A percentile compares a stretch with the other conserved stretches of the same genome.
phyloP scores from a whole-genome alignment of 306 rosid species.

The Gastrolobium villosum region DNA sequence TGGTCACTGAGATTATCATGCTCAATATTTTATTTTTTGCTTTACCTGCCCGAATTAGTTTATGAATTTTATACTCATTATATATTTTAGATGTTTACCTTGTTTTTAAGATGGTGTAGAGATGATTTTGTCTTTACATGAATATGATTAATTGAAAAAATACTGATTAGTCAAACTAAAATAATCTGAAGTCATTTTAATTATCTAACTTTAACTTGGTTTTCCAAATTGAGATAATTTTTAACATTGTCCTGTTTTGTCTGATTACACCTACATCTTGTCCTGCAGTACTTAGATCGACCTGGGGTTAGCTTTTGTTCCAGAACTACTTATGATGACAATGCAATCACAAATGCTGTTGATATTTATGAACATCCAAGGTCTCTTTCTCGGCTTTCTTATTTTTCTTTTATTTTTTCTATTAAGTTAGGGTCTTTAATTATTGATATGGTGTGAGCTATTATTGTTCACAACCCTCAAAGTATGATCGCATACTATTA shows the following conservation, averaged over 20 bases:
- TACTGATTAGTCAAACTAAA: neutral
- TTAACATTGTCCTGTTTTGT: neutral
- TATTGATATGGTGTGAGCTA: constrained; percentile 29
- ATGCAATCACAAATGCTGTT: constrained; percentile 87
- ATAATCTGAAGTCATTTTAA: constrained; percentile 24
- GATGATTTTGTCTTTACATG: constrained; percentile 18
- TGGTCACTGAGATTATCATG: neutral
- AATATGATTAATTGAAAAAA: constrained; percentile 35
- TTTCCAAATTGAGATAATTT: neutral
- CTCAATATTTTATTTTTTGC: constrained; percentile 9
- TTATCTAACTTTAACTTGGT: neutral
- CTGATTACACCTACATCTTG: constrained; percentile 1
- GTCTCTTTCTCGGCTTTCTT: constrained; percentile 46
- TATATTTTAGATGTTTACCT: neutral
- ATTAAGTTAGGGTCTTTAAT: constrained; percentile 22
- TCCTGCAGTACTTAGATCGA: constrained; percentile 77
- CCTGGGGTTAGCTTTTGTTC: constrained; percentile 84
- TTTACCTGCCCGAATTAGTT: neutral
- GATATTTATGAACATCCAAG: constrained; percentile 76
- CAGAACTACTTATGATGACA: constrained; percentile 76
- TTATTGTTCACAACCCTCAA: constrained; percentile 5
- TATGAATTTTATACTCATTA: constrained; percentile 4
- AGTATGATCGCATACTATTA: constrained; percentile 10
- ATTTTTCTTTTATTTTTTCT: neutral
- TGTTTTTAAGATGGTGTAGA: neutral